phyloP scores from a whole-genome alignment of 306 rosid genomes.

The Coriaria nepalensis region DNA sequence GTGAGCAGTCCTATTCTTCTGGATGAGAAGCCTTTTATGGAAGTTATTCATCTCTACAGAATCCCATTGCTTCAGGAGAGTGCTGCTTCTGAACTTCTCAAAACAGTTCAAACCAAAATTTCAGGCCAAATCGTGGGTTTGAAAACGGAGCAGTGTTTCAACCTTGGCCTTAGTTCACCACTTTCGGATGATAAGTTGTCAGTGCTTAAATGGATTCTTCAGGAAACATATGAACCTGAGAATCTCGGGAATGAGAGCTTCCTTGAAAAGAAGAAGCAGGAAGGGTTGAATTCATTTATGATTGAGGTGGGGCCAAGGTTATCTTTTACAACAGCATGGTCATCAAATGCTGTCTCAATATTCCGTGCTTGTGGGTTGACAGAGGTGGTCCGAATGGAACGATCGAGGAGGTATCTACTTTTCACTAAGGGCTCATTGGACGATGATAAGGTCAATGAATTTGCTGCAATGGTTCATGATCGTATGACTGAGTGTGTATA shows the following conservation, averaged over 20 bases:
- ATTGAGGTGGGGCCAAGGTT: slow-evolving; percentile 84
- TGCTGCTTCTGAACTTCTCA: slow-evolving; percentile 55
- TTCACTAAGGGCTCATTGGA: slow-evolving; percentile 30
- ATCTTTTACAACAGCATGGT: slow-evolving; percentile 91
- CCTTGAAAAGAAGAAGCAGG: slow-evolving; percentile 55
- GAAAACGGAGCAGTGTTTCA: slow-evolving; percentile 67
- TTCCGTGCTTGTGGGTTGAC: slow-evolving; percentile 79
- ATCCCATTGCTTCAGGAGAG: slow-evolving; percentile 61
- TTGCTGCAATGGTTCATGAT: slow-evolving; percentile 70
- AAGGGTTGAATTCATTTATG: slow-evolving; percentile 43
- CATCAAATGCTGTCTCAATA: slow-evolving; percentile 79
- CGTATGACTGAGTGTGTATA: slow-evolving; percentile 86
- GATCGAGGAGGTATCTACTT: slow-evolving; percentile 77
- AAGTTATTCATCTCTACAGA: slow-evolving; percentile 53
- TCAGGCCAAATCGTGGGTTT: slow-evolving; percentile 56
- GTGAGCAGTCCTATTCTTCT: slow-evolving; percentile 29
- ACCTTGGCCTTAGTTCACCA: slow-evolving; percentile 41
- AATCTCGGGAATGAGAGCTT: slow-evolving; percentile 66
- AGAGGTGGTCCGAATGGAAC: slow-evolving; percentile 72
- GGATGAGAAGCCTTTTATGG: slow-evolving; percentile 32
- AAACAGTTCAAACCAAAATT: slow-evolving; percentile 51
- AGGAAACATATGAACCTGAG: slow-evolving; percentile 80
- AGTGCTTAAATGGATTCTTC: slow-evolving; percentile 72
- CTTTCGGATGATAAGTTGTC: slow-evolving; percentile 38
- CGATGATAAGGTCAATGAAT: slow-evolving; percentile 44